Base-by-base conservation (phyloP, 2,329 filamentous ascomycete genomes). In the Penicillium sp. region DNA sequence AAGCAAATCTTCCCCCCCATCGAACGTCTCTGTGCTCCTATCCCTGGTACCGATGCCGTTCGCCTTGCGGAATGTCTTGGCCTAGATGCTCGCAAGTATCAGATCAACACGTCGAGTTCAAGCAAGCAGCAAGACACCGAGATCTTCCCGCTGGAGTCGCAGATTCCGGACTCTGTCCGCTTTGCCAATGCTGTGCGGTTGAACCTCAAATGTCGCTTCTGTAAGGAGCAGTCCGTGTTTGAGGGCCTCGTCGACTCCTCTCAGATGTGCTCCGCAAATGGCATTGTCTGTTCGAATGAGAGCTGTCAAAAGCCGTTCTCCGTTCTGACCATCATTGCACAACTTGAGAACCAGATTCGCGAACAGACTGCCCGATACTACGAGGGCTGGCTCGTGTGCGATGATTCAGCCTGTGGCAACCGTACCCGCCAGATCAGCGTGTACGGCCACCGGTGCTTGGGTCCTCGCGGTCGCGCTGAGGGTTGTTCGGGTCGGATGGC, bases 1-100 rank as follows among this genome's bases (percentile, higher is more conserved):
- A 99, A 99, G 81, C 95, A 99, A 77, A 97, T 99, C 60, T 92
- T 99, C 78, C 95, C 95, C 11, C 95, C 95, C 0, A 95, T 99
- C 28, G 95, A 99, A 79, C 91, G 95, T 83, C 88, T 99, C 22
- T 99, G 95, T 74, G 95, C 94, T 62, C 96, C 96, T 61, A 97
- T 99, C 70, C 86, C 87, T 14, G 95, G 95, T 60, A 99, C 95
- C 1, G 96, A 96, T 63, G 90, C 94, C 7, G 87, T 91, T 1
- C 88, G 93, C 65, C 84, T 99, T 10, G 95, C 95, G 1, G 93
- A 97, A 73, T 96, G 95, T 74, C 86, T 99, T 14, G 95, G 95
- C 2, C 87, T 99, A 28, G 95, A 99, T 75, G 88, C 91, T 28
- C 87, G 87, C 68, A 95, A 95, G 69, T 99, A 98, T 74, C 86